Evolutionary conservation across 2,329 filamentous ascomycete genomes (phyloP), one percentile per base, ranked within the genome.

Genomic region (Xylariales sp.): DNA sequence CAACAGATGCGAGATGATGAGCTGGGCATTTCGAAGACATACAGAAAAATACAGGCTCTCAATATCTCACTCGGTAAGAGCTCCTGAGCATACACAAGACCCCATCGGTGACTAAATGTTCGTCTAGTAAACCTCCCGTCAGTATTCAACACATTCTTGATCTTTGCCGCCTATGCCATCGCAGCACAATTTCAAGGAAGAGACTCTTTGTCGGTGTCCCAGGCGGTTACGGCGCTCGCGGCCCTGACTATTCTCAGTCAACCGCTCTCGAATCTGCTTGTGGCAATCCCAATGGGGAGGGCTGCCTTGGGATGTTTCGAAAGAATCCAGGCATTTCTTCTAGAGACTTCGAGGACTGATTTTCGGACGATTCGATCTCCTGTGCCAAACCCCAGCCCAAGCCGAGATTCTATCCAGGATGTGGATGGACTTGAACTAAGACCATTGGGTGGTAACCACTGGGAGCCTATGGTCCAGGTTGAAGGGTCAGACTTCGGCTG

Each of bases 221-320:
- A 43, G 27, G 56, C 57, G 14, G 56, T 56, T 18, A 55, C 57
- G 8, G 47, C 50, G 2, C 40, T 60, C 10, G 57, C 55, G 14
- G 43, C 57, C 7, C 50, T 60, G 21, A 47, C 45, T 5, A 32
- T 60, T 3, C 38, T 60, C 10, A 27, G 46, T n/a, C 20, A 25
- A 7, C 57, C 57, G 1, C 49, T 59, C 38, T 49, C 46, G 14
- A 45, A 31, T 6, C 20, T 59, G 3, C 29, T 57, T 2, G 33
- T 33, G n/a, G 46, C 54, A 5, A 52, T 60, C 34, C 56, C 56
- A 2, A 22, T 35, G 27, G 15, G 58, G 5, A 53, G 51, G 22
- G 45, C 52, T 25, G 50, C 52, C 14, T 38, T 57, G 28, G 52
- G 54, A 4, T 59, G 55, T 25, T 58, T 59, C 39, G 44, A 41